Base-by-base conservation (phyloP, 2,329 filamentous ascomycete genomes). In the Dothideomycetes sp. region DNA sequence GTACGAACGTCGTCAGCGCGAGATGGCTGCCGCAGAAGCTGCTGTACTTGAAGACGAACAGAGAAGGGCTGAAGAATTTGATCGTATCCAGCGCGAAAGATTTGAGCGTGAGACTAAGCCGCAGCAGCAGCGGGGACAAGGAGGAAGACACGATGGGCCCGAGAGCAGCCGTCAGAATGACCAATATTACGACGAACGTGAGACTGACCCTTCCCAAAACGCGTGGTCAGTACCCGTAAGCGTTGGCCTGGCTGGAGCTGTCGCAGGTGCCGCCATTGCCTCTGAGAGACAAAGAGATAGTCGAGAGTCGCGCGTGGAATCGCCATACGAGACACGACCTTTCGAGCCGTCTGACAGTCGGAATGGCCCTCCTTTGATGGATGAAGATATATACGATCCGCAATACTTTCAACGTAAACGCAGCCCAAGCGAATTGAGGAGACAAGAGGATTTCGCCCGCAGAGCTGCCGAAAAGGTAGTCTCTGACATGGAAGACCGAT, bases 321-420 rank as follows among this genome's bases (percentile, higher is more conserved):
- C 38, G n/a, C 32, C 34, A 24, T 40, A 44, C 17, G 17, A 32
- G 5, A 38, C 37, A n/a, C 30, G 34, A n/a, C 35, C 55, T 31
- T 51, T 56, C 40, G 48, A 45, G 31, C 57, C 59, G 2, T 46
- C 47, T 27, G 49, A 51, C 12, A 54, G 56, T 34, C 54, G 58
- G 16, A 52, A 52, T 19, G 58, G 63, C 15, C 53, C 57, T 19
- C 55, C 56, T 4, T 50, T 63, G 18, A 59, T 58, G 40, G 64
- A 68, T 34, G 66, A 69, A 11, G 64, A 66, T 12, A 58, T 69
- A 27, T 65, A 62, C 47, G 59, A 69, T 32, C 64, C 60, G 0
- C 54, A 66, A 29, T 61, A 65, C 30, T 69, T 69, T 53, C 63
- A 60, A 47, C 50, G 50, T 32, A 57, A 56, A 42, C 50, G 56